Evolutionary conservation across 306 rosid species (phyloP).

Genomic region (Quercus alba): DNA sequence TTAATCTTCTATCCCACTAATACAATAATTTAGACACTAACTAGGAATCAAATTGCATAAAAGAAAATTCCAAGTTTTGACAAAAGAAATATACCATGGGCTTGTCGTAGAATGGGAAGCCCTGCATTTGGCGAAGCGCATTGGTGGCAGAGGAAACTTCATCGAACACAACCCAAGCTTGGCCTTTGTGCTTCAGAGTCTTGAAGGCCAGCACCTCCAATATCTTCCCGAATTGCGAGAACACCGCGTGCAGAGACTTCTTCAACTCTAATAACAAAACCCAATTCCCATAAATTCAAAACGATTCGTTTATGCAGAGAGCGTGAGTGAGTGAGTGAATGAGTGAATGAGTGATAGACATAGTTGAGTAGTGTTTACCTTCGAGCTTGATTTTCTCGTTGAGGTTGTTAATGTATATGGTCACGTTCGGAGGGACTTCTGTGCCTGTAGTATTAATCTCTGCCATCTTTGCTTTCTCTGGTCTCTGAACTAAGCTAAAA

Average conservation of each 20-base stretch:
- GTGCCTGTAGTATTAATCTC: conserved; percentile 44
- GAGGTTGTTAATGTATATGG: conserved; percentile 94
- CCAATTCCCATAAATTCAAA: neutral
- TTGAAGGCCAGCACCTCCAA: conserved; percentile 85
- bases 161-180: conserved; percentile 95
- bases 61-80: no score
- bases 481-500: neutral
- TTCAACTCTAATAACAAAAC: conserved; percentile 57
- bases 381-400: conserved; percentile 96
- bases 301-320: neutral
- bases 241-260: conserved; percentile 82
- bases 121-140: conserved; percentile 96
- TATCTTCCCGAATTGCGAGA: conserved; percentile 96
- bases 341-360: neutral
- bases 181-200: conserved; percentile 94
- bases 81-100: conserved; percentile 62
- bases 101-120: conserved; percentile 94
- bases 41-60: no score
- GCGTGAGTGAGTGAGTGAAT: neutral
- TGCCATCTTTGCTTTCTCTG: conserved; percentile 39
- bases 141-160: conserved; percentile 84
- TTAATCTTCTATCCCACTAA: no score
- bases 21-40: no score
- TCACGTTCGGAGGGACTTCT: conserved; percentile 59
- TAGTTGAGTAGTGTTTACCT: conserved; percentile 26